Percentiles rank a stretch among this genome's conserved stretches.
Conservation (phyloP, 768 basidiomycete species). For the Coprinopsis marcescibilis region DNA sequence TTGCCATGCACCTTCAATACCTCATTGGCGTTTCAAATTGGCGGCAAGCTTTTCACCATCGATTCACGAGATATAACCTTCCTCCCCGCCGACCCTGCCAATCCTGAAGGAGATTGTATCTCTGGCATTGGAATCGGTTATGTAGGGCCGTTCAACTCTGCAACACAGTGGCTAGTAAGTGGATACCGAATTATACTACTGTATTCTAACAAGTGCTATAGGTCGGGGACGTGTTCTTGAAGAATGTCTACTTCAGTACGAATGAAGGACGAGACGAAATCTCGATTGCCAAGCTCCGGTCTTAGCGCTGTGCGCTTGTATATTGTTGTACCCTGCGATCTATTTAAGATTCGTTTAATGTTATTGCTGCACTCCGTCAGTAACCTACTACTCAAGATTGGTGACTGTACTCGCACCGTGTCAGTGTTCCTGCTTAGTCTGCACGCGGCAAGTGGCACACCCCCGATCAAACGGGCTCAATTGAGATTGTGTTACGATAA, state of each 20-base stretch:
- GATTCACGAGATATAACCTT: conserved; percentile 54
- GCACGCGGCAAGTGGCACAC: too few relatives aligned
- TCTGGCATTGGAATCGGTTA: conserved; percentile 55
- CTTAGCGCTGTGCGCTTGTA: not conserved
- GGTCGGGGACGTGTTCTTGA: conserved; percentile 38
- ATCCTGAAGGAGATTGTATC: conserved; percentile 49
- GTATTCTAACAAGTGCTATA: conserved; percentile 13
- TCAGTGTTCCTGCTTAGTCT: too few relatives aligned
- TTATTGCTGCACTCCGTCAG: too few relatives aligned
- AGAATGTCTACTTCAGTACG: conserved; percentile 35
- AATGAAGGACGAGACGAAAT: conserved; percentile 29
- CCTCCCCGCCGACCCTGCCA: conserved; percentile 39
- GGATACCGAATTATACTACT: conserved; percentile 1
- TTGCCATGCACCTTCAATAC: conserved; percentile 61
- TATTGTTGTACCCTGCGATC: too few relatives aligned
- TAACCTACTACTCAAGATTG: too few relatives aligned
- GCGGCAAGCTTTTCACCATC: conserved; percentile 53
- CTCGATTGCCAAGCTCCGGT: conserved; percentile 24
- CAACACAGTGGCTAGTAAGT: conserved; percentile 58
- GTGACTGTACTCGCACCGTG: too few relatives aligned
- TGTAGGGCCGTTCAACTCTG: conserved; percentile 33
- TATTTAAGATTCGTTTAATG: too few relatives aligned
- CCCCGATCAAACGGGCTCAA: too few relatives aligned
- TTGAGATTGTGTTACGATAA: too few relatives aligned
- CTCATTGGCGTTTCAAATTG: conserved; percentile 51